phyloP scores from a whole-genome alignment of 1,284 basidiomycete genomes.

The Ustilago sp. region DNA sequence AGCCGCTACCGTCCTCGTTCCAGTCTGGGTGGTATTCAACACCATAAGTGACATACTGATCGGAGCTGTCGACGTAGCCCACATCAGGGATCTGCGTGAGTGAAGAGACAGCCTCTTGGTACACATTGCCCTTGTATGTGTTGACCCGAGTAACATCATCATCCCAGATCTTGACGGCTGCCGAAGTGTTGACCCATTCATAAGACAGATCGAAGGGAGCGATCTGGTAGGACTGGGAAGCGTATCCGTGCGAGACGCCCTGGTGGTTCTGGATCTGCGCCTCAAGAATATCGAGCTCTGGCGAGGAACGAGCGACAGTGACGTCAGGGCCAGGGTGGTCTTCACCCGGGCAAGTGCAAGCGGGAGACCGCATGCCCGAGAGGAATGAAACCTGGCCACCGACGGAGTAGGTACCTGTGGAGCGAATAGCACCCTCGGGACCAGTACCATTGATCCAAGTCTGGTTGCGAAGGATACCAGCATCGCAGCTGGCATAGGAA shows the following conservation, averaged over 20 bases:
- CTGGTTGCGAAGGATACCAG: conserved; percentile 64
- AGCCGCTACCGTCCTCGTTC: conserved; percentile 58
- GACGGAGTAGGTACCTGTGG: conserved; percentile 37
- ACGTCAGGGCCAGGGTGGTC: conserved; percentile 65
- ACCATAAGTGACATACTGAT: conserved; percentile 56
- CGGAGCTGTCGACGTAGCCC: conserved; percentile 49
- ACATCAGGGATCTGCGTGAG: conserved; percentile 60
- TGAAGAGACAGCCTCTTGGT: conserved; percentile 68
- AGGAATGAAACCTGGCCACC: conserved; percentile 40
- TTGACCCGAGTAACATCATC: conserved; percentile 53
- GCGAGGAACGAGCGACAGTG: conserved; percentile 67
- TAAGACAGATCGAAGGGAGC: conserved; percentile 67
- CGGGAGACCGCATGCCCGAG: conserved; percentile 45
- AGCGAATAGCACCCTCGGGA: conserved; percentile 51
- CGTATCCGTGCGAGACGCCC: conserved; percentile 54
- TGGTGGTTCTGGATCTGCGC: conserved; percentile 73
- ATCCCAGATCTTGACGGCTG: conserved; percentile 51
- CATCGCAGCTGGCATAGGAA: conserved; percentile 69
- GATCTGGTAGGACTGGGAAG: conserved; percentile 67
- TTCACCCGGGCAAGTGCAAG: conserved; percentile 64
- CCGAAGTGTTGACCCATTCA: conserved; percentile 55
- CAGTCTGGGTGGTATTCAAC: conserved; percentile 68
- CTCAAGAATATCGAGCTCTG: conserved; percentile 69
- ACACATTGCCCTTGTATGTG: conserved; percentile 62
- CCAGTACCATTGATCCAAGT: conserved; percentile 56